Conservation (phyloP, 768 basidiomycete genomes). For the Podaxis mareebaensis region DNA sequence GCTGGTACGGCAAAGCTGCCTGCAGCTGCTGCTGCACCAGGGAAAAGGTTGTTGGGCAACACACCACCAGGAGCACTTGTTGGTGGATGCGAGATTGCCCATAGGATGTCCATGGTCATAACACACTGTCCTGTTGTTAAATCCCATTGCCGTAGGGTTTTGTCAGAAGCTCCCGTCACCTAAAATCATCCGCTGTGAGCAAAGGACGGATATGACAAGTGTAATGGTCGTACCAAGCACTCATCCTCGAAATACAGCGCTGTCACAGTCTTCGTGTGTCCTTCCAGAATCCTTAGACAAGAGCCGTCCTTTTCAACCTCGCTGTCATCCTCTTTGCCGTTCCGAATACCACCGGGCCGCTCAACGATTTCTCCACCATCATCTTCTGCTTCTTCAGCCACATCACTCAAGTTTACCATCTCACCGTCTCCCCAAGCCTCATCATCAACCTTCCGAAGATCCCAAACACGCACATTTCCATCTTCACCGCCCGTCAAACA, state of each 20-base stretch:
- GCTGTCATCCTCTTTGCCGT: conserved; percentile 32
- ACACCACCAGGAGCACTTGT: conserved; percentile 39
- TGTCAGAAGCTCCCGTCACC: conserved; percentile 98
- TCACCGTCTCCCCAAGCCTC: conserved; percentile 58
- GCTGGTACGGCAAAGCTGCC: conserved; percentile 80
- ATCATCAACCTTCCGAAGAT: conserved; percentile 80
- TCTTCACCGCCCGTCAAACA: conserved; percentile 92
- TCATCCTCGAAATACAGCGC: conserved; percentile 95
- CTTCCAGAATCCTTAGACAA: conserved; percentile 79
- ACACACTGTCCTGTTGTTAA: conserved; percentile 96
- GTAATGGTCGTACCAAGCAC: conserved; percentile 64
- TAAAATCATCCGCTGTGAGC: conserved; percentile 32
- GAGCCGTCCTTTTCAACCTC: conserved; percentile 48
- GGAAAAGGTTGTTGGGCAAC: conserved; percentile 46
- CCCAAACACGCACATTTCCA: conserved; percentile 86
- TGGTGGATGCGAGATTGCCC: conserved; percentile 95
- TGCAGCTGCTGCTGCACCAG: conserved; percentile 53
- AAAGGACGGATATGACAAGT: conserved; percentile 2
- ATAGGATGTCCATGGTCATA: conserved; percentile 99
- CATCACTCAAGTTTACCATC: conserved; percentile 59
- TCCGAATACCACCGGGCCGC: conserved; percentile 40
- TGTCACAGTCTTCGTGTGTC: conserved; percentile 92
- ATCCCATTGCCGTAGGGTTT: conserved; percentile 98
- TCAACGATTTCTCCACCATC: conserved; percentile 42
- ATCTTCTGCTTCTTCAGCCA: conserved; percentile 65